Evolutionary conservation across 2,329 filamentous ascomycete species (phyloP), one percentile per base, ranked within the genome.

Genomic region (Pseudocercospora musae): DNA sequence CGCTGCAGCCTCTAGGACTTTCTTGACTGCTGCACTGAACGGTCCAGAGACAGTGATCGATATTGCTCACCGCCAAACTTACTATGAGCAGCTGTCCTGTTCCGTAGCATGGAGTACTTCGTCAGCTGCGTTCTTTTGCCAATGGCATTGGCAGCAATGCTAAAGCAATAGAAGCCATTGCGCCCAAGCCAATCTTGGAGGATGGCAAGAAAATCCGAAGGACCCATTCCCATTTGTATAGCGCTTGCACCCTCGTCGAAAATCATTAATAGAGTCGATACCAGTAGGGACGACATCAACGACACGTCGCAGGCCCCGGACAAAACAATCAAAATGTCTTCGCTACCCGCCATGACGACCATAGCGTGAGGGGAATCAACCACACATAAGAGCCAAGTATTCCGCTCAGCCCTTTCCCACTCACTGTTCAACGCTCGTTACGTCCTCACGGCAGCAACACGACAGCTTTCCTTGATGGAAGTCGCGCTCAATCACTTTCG

Each of bases 361-460:
- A 29, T 29, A 52, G 48, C 25, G 5, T 52, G 25, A 52, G 48
- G 48, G 31, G 48, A 21, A 21, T 48, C 18, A 25, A 20, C 4
- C 44, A 48, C 23, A 52, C 48, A 52, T 29, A 52, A 52, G 48
- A 52, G 11, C 21, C 48, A 25, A 52, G 44, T 52, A 15, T 25
- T 10, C 25, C 48, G 31, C 48, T n/a, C 23, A 25, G 48, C n/a
- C 4, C 23, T 25, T 29, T 31, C 15, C 11, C 10, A 4, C 23
- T 52, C 21, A 29, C 25, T 8, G 25, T 40, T 61, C 20, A 11
- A 25, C 25, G 25, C 48, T 27, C 48, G 59, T 48, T 33, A 62
- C 56, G 56, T 54, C 59, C 57, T 59, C 59, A 53, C 56, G 57
- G 48, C 31, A 52, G 48, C 31, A 10, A 52, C 31, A 52, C 48